Conservation (phyloP, 169 alveolate species). For the Plasmodium coatneyi region DNA sequence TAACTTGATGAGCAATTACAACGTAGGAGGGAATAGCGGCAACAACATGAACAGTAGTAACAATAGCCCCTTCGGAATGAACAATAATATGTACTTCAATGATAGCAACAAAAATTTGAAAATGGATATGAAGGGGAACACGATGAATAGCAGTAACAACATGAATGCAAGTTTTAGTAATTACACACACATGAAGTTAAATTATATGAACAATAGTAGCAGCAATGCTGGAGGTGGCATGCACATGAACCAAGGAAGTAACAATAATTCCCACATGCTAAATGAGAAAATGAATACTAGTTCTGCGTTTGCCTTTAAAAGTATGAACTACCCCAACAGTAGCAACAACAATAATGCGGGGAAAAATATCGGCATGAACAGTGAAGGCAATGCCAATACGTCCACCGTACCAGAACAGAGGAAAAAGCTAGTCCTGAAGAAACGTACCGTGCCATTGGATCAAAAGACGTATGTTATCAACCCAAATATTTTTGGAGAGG, state of each 20-base stretch:
- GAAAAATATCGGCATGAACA: constrained; percentile 11
- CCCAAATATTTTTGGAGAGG: constrained; percentile 72
- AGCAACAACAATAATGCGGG: constrained; percentile 3
- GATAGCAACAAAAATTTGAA: constrained; percentile 52
- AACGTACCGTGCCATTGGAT: constrained; percentile 65
- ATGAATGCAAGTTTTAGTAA: constrained; percentile 21
- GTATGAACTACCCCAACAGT: constrained; percentile 24
- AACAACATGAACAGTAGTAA: constrained; percentile 8
- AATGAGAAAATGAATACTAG: constrained; percentile 33
- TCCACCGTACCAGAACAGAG: constrained; percentile 25
- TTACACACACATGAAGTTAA: constrained; percentile 25
- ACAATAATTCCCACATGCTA: background rate
- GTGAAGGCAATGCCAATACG: background rate
- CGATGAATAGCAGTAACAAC: constrained; percentile 15
- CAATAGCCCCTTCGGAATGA: constrained; percentile 15
- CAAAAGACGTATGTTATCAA: constrained; percentile 43
- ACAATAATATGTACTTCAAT: constrained; percentile 21
- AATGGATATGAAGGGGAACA: constrained; percentile 22
- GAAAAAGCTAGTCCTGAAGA: constrained; percentile 59
- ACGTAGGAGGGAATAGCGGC: background rate
- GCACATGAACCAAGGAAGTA: constrained; percentile 35
- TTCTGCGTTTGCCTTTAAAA: constrained; percentile 33
- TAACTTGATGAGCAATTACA: constrained; percentile 5
- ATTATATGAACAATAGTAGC: constrained; percentile 14
- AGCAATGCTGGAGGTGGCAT: background rate